Percentiles rank a stretch among this genome's conserved stretches.
phyloP scores from a whole-genome alignment of 2,329 filamentous ascomycete species.

The Corniculantispora saksenae region DNA sequence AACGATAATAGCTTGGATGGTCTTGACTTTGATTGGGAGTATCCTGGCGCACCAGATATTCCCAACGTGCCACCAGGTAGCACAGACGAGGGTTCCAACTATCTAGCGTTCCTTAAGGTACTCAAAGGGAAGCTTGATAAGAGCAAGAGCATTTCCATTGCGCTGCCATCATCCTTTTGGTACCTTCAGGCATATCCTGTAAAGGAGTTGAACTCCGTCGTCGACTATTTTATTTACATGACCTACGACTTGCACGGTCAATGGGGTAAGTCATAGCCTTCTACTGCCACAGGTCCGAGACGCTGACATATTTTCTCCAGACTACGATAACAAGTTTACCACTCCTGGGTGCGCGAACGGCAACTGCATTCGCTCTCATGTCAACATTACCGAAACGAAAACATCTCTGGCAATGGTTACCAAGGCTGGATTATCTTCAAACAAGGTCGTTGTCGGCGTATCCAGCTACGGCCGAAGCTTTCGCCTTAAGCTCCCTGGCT shows the following conservation, averaged over 20 bases:
- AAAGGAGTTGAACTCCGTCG: constrained; percentile 24
- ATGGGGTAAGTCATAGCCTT: constrained; percentile 23
- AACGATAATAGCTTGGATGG: constrained; percentile 39
- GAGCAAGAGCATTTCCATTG: constrained; percentile 33
- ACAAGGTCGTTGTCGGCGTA: constrained; percentile 35
- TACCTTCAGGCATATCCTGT: constrained; percentile 36
- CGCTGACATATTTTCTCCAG: constrained; percentile 11
- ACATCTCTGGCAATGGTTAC: constrained; percentile 36
- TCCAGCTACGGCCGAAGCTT: constrained; percentile 27
- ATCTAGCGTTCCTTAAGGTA: constrained; percentile 20
- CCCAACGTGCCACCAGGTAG: constrained; percentile 31
- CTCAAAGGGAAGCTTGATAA: constrained; percentile 12
- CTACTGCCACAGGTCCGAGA: no score
- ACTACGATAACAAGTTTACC: constrained; percentile 29
- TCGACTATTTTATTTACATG: constrained; percentile 40
- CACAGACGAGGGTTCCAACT: constrained; percentile 20
- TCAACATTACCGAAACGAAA: constrained; percentile 39
- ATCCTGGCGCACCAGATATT: constrained; percentile 26
- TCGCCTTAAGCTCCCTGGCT: neutral
- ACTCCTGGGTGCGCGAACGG: constrained; percentile 23
- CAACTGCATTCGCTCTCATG: constrained; percentile 37
- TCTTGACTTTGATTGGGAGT: constrained; percentile 42
- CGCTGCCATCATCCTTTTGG: constrained; percentile 36
- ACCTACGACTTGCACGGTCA: constrained; percentile 39
- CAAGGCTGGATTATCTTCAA: constrained; percentile 32